Base-by-base conservation (phyloP, 768 basidiomycete species). In the Tephrocybe sp. region DNA sequence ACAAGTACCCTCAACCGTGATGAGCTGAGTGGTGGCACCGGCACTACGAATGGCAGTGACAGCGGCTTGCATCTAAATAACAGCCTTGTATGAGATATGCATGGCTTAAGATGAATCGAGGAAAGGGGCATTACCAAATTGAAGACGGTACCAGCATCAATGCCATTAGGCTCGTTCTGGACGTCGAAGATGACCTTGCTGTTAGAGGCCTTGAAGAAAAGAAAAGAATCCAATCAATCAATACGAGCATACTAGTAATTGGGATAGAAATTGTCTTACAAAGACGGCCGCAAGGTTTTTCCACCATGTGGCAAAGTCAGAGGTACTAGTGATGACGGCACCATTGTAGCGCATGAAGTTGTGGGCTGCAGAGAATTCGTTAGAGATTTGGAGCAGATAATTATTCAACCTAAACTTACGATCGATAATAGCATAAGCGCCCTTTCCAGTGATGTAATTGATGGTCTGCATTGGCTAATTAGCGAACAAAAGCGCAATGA, bases 131-230 rank as follows among this genome's bases (percentile, higher is more conserved):
- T n/a, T 61, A 80, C 80, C 47, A 83, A 65, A 40, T 70, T 57
- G 62, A 77, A 77, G 20, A 80, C 81, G 23, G 69, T 68, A 14
- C 64, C 55, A 6, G 82, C 82, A 51, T 76, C 70, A 51, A 83
- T 81, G 52, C 66, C 79, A 56, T 84, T 66, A 39, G 85, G 85
- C 67, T 87, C 84, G 69, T 87, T 88, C 79, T 76, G 77, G 56
- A 80, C 62, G 60, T 81, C 83, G 64, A 85, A 85, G 60, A 85
- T 78, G 54, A 84, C 82, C 22, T 73, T 66, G 53, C 52, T 52
- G 70, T 84, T 77, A 26, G 68, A 66, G 70, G 73, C 73, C 73
- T 74, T 32, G 7, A 7, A 20, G 32, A 20, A 26, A 2, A 31
- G 9, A n/a, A n/a, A n/a, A n/a, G n/a, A n/a, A n/a, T n/a, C n/a